Conservation (phyloP, 1,284 basidiomycete species). For the Malassezia slooffiae region DNA sequence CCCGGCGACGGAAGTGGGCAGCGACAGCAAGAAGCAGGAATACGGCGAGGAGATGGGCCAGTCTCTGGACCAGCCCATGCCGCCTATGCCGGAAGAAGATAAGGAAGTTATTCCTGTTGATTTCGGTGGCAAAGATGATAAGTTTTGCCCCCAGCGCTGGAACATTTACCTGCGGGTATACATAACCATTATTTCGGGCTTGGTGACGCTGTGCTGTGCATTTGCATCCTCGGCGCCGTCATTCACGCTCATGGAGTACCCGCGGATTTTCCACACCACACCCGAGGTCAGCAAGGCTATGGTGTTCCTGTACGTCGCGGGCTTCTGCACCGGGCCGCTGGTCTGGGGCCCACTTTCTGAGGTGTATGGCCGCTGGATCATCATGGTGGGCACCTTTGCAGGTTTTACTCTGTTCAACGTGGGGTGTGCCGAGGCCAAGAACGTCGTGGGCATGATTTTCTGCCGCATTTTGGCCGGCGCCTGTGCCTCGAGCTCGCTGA, state of each 20-base stretch:
- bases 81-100: too few species aligned
- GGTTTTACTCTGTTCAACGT: slow-evolving; percentile 59
- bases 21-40: too few species aligned
- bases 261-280: slow-evolving; percentile 54
- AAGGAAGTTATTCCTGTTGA: too few species aligned
- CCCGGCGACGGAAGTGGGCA: too few species aligned
- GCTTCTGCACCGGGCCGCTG: slow-evolving; percentile 48
- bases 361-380: slow-evolving; percentile 53
- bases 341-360: slow-evolving; percentile 59
- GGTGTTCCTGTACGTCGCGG: slow-evolving; percentile 61
- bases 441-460: slow-evolving; percentile 56
- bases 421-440: slow-evolving; percentile 56
- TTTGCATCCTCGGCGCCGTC: slow-evolving; percentile 60
- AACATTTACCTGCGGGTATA: too few species aligned
- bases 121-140: too few species aligned
- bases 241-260: slow-evolving; percentile 57
- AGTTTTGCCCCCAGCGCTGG: too few species aligned
- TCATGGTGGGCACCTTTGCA: slow-evolving; percentile 58
- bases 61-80: too few species aligned
- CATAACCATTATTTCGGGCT: slow-evolving; percentile 55
- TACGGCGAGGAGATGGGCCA: too few species aligned
- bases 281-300: slow-evolving; percentile 58
- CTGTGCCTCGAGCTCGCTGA: slow-evolving; percentile 52
- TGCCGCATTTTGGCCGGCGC: slow-evolving; percentile 61
- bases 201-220: slow-evolving; percentile 60